Evolutionary conservation across 2,329 filamentous ascomycete genomes (phyloP).

Genomic region (Cladophialophora chaetospira): DNA sequence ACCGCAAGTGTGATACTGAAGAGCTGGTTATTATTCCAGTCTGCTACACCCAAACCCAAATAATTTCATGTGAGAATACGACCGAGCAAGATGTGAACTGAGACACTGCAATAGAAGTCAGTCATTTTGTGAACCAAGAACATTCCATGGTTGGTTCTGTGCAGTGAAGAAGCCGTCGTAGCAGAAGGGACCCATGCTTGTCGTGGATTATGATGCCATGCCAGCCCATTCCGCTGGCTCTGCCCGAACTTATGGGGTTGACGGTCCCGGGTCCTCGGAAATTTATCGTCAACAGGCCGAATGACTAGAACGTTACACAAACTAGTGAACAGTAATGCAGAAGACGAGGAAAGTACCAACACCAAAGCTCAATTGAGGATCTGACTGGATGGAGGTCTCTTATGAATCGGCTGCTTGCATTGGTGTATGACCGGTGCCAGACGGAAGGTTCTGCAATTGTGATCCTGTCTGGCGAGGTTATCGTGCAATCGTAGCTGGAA

Average conservation of each 20-base stretch:
- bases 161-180: no score
- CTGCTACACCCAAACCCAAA: no score
- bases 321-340: neutral
- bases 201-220: slow-evolving; percentile 7
- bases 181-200: slow-evolving; percentile 17
- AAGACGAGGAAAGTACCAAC: slow-evolving; percentile 11
- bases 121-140: slow-evolving; percentile 10
- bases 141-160: neutral
- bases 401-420: slow-evolving; percentile 11
- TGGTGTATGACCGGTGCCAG: neutral
- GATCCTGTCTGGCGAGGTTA: neutral
- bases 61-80: no score
- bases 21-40: no score
- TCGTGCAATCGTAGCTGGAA: neutral
- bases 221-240: slow-evolving; percentile 7
- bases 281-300: slow-evolving; percentile 12
- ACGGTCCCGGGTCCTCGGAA: slow-evolving; percentile 20
- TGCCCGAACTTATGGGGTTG: slow-evolving; percentile 8
- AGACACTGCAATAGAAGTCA: slow-evolving; percentile 20
- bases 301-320: slow-evolving; percentile 15
- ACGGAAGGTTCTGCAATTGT: neutral
- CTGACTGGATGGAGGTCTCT: slow-evolving; percentile 2
- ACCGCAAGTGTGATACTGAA: no score
- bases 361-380: slow-evolving; percentile 16
- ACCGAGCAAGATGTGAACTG: slow-evolving; percentile 12